Evolutionary conservation across 257 asterid genomes (phyloP).

Genomic region (Haberlea rhodopensis): DNA sequence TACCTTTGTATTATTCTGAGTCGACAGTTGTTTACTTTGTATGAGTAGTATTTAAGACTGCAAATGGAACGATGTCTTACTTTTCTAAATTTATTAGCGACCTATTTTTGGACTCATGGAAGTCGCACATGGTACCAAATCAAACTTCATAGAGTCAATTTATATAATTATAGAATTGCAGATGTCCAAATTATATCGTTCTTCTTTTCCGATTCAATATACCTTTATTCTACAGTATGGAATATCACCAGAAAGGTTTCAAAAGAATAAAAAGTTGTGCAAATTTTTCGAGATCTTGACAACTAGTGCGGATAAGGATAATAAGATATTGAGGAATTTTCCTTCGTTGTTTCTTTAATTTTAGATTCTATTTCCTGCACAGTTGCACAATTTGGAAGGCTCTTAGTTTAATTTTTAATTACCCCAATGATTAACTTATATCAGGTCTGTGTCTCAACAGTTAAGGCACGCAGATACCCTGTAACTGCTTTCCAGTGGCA

Average conservation of each 20-base stretch:
- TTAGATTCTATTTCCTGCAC: neutral
- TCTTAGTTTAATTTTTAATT: slow-evolving; percentile 7
- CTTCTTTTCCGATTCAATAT: slow-evolving; percentile 1
- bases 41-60: neutral
- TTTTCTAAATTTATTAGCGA: neutral
- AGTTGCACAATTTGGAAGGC: slow-evolving; percentile 18
- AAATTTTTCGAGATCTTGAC: slow-evolving; percentile 75
- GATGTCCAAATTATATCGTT: neutral
- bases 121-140: neutral
- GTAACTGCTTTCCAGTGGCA: slow-evolving; percentile 93
- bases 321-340: slow-evolving; percentile 44
- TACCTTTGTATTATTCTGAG: neutral
- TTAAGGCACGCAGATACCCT: slow-evolving; percentile 69
- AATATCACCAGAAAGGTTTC: slow-evolving; percentile 74
- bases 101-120: neutral
- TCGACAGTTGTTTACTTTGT: neutral
- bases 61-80: neutral
- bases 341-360: slow-evolving; percentile 4
- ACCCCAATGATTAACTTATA: slow-evolving; percentile 16
- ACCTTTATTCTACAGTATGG: slow-evolving; percentile 59
- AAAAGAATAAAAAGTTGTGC: slow-evolving; percentile 36
- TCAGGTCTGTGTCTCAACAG: slow-evolving; percentile 85
- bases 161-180: neutral
- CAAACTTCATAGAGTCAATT: neutral
- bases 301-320: slow-evolving; percentile 66